Evolutionary conservation across 257 asterid genomes (phyloP), one percentile per base, ranked within the genome.

Genomic region (Euphrasia confusa): DNA sequence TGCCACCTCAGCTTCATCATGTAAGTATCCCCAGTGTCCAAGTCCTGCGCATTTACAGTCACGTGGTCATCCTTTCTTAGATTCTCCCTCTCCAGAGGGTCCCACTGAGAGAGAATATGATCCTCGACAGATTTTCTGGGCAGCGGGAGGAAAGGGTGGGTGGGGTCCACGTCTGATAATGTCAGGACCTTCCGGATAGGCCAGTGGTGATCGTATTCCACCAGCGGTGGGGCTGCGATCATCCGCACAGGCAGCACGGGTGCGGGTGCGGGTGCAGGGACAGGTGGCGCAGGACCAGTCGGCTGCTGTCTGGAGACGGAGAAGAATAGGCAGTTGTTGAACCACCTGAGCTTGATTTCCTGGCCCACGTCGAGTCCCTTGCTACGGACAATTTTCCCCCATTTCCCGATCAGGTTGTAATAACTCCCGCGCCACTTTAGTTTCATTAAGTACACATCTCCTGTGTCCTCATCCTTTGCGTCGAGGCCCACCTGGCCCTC

Each of bases 351-450:
- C 63, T 62, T 77, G 42, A 80, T 80, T 66, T 80, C 86, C 66
- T 78, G 83, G 56, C 86, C 86, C 7, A 80, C 86, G 44, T 78
- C 79, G 56, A 80, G 83, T 15, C 82, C 82, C 77, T 81, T 81
- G 14, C 80, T 80, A 5, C 84, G 80, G 47, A 81, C 79, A 15
- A 81, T 81, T 74, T 81, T 81, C 27, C 84, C 87, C 87, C 84
- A 81, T 63, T 78, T 81, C 9, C 87, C 86, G 13, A 77, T 75
- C 54, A 77, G 81, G 66, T 78, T 78, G 32, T 80, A 78, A 60
- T 80, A 77, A 57, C 86, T 80, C 61, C 86, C 86, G 39, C 86
- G 83, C 83, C 83, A 80, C 55, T 78, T 80, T 64, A 81, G 44
- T 71, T 77, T 81, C 87, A 81, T 81, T 9, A 68, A 26, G 63